Evolutionary conservation across 495 filamentous ascomycete genomes (phyloP).

Genomic region (Aspergillus sparsus): DNA sequence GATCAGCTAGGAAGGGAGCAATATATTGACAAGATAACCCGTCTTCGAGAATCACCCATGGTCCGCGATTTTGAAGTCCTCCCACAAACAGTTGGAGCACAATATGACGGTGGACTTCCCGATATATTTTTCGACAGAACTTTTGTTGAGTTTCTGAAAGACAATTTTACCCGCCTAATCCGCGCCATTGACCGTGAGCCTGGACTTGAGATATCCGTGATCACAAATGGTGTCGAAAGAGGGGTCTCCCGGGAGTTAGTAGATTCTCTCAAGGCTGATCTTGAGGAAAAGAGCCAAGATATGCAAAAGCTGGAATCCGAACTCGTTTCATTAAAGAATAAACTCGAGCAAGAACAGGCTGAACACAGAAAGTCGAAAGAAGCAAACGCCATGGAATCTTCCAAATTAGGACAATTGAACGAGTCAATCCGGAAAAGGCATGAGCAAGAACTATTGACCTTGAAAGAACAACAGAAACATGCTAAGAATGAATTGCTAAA

Average conservation of each 20-base stretch:
- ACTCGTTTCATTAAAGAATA: constrained; percentile 64
- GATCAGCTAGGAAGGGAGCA: constrained; percentile 81
- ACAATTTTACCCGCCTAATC: constrained; percentile 84
- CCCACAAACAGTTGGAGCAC: constrained; percentile 61
- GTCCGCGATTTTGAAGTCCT: constrained; percentile 91
- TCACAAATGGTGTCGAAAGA: constrained; percentile 76
- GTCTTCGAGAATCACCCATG: constrained; percentile 75
- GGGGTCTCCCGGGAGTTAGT: constrained; percentile 81
- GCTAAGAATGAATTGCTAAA: constrained; percentile 47
- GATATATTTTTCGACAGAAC: constrained; percentile 82
- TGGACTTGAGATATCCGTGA: constrained; percentile 75
- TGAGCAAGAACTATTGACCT: constrained; percentile 55
- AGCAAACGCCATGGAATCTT: constrained; percentile 60
- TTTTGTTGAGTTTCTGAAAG: constrained; percentile 94
- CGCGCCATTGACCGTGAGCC: constrained; percentile 92
- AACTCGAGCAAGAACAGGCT: constrained; percentile 73
- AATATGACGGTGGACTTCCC: constrained; percentile 63
- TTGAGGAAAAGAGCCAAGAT: constrained; percentile 69
- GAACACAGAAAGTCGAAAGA: constrained; percentile 76
- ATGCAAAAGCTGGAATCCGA: constrained; percentile 69
- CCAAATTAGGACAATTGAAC: constrained; percentile 65
- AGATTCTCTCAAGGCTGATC: constrained; percentile 75
- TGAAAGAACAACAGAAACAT: constrained; percentile 49
- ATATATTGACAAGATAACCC: constrained; percentile 82
- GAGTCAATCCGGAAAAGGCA: constrained; percentile 72